phyloP scores from a whole-genome alignment of 257 asterid species.

The Echium plantagineum region DNA sequence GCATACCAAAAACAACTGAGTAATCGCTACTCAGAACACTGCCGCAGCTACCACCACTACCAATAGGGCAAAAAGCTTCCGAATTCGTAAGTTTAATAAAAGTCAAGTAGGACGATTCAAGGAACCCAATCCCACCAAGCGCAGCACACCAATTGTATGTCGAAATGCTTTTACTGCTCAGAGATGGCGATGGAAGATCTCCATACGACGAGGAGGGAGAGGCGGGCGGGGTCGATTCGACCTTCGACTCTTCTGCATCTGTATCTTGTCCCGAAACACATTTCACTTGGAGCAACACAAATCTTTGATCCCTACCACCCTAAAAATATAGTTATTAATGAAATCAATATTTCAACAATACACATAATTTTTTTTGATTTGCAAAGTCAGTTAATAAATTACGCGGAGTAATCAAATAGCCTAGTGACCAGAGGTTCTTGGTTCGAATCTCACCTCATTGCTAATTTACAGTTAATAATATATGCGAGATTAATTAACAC shows the following conservation, averaged over 20 bases:
- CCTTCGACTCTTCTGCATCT: constrained; percentile 28
- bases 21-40: constrained; percentile 67
- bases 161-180: constrained; percentile 23
- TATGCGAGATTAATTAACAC: too few species aligned
- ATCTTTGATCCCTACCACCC: constrained; percentile 28
- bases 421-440: too few species aligned
- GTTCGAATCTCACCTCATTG: too few species aligned
- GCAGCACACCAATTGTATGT: constrained; percentile 57
- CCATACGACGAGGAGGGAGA: constrained; percentile 19
- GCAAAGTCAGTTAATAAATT: too few species aligned
- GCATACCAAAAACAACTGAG: constrained; percentile 64
- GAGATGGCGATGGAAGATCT: constrained; percentile 16
- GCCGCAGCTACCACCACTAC: constrained; percentile 55
- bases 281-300: constrained; percentile 35
- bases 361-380: too few species aligned
- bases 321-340: not conserved
- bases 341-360: constrained; percentile 4
- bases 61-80: constrained; percentile 75
- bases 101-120: constrained; percentile 83
- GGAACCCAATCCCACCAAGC: constrained; percentile 73
- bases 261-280: constrained; percentile 44
- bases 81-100: constrained; percentile 60
- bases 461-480: too few species aligned
- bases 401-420: too few species aligned
- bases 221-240: constrained; percentile 20